These are phyloP conservation scores for Rubroboletus pulcherrimus DNA, from an alignment of 768 basidiomycete genomes.

Conservation along the genomic window DNA sequence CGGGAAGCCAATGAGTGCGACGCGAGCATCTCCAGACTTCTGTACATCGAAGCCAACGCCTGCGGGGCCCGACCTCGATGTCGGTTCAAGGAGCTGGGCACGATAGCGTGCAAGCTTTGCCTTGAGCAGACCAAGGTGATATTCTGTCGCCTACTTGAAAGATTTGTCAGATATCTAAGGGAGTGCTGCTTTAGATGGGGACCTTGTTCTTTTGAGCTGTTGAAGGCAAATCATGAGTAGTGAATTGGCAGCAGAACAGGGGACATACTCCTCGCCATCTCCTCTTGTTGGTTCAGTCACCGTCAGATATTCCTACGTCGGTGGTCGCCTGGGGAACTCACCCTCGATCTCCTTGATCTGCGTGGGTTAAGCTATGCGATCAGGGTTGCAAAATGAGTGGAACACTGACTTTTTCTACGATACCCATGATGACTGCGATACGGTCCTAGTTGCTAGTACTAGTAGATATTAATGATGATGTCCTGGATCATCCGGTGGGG, in stretches of 20 bases:
- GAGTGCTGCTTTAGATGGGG: neutral
- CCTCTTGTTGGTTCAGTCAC: conserved; percentile 51
- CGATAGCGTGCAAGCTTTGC: conserved; percentile 94
- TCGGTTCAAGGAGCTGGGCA: conserved; percentile 90
- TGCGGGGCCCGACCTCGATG: conserved; percentile 73
- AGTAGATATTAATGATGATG: neutral
- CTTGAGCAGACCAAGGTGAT: conserved; percentile 89
- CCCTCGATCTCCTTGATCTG: conserved; percentile 97
- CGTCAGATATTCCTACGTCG: conserved; percentile 7
- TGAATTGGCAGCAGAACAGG: neutral
- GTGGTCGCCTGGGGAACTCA: conserved; percentile 36
- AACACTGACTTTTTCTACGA: conserved; percentile 79
- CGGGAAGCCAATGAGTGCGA: conserved; percentile 92
- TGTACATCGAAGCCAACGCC: conserved; percentile 90
- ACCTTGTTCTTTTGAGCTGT: conserved; percentile 96
- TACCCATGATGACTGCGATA: conserved; percentile 64
- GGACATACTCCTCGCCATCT: conserved; percentile 91
- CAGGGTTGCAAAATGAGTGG: neutral
- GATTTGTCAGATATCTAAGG: conserved; percentile 9
- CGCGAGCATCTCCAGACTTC: conserved; percentile 83
- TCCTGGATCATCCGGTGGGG: neutral
- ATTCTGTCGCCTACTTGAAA: conserved; percentile 74
- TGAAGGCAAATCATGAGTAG: neutral
- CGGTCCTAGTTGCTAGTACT: neutral
- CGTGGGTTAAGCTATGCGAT: conserved; percentile 2